Percentiles rank a stretch among this genome's conserved stretches.
Conservation (phyloP, 257 asterid genomes). For the Echites panduratus region DNA sequence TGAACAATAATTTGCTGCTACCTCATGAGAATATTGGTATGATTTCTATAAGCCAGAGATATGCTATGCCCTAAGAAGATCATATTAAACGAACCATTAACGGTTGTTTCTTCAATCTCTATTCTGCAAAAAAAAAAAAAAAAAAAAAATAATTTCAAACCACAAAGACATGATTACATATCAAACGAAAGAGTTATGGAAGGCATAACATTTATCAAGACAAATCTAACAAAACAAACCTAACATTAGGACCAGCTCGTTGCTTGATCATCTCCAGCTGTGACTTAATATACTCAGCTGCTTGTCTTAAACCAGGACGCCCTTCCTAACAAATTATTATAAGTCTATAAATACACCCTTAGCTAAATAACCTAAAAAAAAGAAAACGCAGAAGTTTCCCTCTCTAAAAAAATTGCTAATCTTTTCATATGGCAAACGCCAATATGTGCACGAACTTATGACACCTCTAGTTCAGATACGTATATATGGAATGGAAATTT, state of each 20-base stretch:
- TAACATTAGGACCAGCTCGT: constrained; percentile 66
- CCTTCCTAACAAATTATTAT: constrained; percentile 54
- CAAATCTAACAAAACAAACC: constrained; percentile 39
- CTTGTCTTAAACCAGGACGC: constrained; percentile 71
- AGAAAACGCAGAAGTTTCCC: not conserved
- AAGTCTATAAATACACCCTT: too few species aligned
- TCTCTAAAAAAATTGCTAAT: not conserved
- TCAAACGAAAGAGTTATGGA: not conserved
- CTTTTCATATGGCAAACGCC: not conserved
- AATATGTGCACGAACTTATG: not conserved
- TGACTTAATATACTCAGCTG: constrained; percentile 64
- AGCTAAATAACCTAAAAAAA: not conserved
- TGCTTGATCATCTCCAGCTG: constrained; percentile 74
- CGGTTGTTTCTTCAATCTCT: constrained; percentile 82
- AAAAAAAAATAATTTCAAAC: constrained; percentile 5
- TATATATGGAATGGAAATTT: too few species aligned
- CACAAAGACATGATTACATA: constrained; percentile 7
- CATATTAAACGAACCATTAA: constrained; percentile 90
- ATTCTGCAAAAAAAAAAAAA: constrained; percentile 60
- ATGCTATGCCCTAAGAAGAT: constrained; percentile 68
- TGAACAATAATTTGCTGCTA: constrained; percentile 11
- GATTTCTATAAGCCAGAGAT: constrained; percentile 75
- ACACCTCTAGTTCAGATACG: not conserved
- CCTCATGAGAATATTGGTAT: constrained; percentile 85
- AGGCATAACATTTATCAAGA: too few species aligned